Base-by-base conservation (phyloP, 139 green algal species). In the Mychonastes homosphaera region DNA sequence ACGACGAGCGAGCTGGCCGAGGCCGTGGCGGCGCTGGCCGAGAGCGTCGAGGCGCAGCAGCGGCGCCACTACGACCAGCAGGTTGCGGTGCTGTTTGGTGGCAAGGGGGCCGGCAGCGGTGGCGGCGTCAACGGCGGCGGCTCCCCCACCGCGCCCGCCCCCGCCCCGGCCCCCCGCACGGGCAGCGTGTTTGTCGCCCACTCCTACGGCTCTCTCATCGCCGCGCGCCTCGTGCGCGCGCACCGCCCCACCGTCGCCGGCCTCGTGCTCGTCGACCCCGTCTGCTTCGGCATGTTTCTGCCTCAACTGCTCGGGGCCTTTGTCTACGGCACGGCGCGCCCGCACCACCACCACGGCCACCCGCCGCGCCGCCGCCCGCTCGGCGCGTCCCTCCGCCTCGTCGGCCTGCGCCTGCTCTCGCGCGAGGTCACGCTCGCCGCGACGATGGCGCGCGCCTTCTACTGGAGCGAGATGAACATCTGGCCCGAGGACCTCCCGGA, bases 381-480 rank as follows among this genome's bases (percentile, higher is more conserved):
- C 13, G 36, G 12, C 36, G 36, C 36, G 13, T 10, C 10, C 34
- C 7, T 53, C 36, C 36, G n/a, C 26, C 33, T 48, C 18, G 21
- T 7, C 34, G 45, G 18, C 28, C 40, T 67, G 30, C 54, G 48
- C 51, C 39, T 67, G 29, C 50, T 41, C 15, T 53, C 46, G 21
- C 61, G 40, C 24, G 61, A 67, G 24, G 43, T 69, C 26, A 52
- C 56, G 19, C 41, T 62, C 15, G 49, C 41, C n/a, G 53, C 62
- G 19, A 46, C 62, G 7, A 57, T 62, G 19, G 33, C 33, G 2
- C 41, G 62, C 33, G 13, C 53, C 43, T 69, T 69, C 62, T 69
- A 52, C 62, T 69, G 62, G 62, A 58, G 33, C 9, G 62, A 69
- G 32, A 33, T 69, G 19, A 69, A 62, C 43, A 38, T 62, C 16